These are phyloP conservation scores for Pulveroboletus sp. DNA, from an alignment of 768 basidiomycete species.

Conservation along the genomic window DNA sequence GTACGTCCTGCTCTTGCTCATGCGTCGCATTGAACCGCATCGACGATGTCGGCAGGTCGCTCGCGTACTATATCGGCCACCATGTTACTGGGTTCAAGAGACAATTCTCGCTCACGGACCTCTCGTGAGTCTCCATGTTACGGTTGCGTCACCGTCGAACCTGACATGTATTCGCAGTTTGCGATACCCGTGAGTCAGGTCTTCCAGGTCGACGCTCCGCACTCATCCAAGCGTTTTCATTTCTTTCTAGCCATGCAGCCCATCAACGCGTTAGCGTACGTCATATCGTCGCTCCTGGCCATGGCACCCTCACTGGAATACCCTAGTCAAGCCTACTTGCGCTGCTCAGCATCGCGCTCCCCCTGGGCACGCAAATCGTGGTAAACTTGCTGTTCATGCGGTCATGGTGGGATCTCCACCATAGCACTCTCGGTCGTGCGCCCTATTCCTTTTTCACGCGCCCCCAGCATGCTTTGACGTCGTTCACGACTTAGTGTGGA, in stretches of 20 bases:
- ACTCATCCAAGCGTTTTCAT: neutral
- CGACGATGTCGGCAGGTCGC: constrained; percentile 37
- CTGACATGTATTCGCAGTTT: constrained; percentile 27
- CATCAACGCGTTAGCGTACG: constrained; percentile 57
- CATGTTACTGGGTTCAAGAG: constrained; percentile 64
- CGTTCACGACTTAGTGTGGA: constrained; percentile 44
- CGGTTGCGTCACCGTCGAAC: neutral
- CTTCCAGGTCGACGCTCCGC: no score
- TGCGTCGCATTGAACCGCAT: neutral
- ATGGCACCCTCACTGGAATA: neutral
- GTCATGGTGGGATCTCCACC: constrained; percentile 87
- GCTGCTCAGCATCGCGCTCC: constrained; percentile 47
- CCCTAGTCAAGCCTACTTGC: constrained; percentile 37
- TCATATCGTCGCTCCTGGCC: constrained; percentile 27
- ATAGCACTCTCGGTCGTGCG: constrained; percentile 39
- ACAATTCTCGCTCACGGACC: constrained; percentile 73
- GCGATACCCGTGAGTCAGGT: constrained; percentile 33
- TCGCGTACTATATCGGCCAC: constrained; percentile 53
- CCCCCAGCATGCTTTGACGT: neutral
- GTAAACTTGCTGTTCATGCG: constrained; percentile 69
- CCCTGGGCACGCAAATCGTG: constrained; percentile 59
- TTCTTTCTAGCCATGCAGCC: constrained; percentile 46
- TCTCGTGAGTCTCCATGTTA: constrained; percentile 46
- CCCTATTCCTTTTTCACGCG: neutral
- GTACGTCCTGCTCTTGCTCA: constrained; percentile 36